These are phyloP conservation scores for Penicillium simplicissimum DNA, from an alignment of 495 filamentous ascomycete species.

Conservation along the genomic window DNA sequence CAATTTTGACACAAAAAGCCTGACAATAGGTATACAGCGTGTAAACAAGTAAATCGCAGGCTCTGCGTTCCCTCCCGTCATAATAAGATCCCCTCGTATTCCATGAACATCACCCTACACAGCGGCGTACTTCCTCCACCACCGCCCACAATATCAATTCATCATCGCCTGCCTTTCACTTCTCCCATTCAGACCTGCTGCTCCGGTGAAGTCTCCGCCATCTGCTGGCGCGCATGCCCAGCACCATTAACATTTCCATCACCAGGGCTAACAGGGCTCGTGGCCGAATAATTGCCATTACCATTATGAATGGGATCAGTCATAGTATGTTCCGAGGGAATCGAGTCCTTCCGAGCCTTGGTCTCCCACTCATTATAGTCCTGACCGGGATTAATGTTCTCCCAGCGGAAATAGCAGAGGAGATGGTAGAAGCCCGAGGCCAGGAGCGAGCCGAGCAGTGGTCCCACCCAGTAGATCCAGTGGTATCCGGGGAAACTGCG, in stretches of 20 bases:
- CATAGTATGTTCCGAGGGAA: conserved; percentile 18
- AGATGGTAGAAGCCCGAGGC: conserved; percentile 69
- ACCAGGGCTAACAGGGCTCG: no score
- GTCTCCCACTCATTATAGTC: conserved; percentile 53
- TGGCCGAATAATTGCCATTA: neutral
- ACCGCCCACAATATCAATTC: neutral
- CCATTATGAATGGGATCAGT: conserved; percentile 11
- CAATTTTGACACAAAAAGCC: neutral
- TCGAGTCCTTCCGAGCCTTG: conserved; percentile 17
- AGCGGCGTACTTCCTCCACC: neutral
- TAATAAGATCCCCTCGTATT: neutral
- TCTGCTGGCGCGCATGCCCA: neutral
- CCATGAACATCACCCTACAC: neutral
- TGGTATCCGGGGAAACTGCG: conserved; percentile 58
- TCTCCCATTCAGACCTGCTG: conserved; percentile 11
- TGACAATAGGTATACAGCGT: neutral
- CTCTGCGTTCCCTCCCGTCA: neutral
- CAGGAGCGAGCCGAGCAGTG: conserved; percentile 62
- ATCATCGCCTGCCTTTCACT: no score
- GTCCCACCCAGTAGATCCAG: conserved; percentile 67
- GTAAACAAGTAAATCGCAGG: neutral
- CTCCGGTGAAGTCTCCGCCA: conserved; percentile 2
- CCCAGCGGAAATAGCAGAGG: conserved; percentile 68
- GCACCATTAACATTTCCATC: neutral
- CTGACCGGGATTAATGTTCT: conserved; percentile 76